Conservation (phyloP, 495 filamentous ascomycete genomes). For the Sphaerosporella brunnea region DNA sequence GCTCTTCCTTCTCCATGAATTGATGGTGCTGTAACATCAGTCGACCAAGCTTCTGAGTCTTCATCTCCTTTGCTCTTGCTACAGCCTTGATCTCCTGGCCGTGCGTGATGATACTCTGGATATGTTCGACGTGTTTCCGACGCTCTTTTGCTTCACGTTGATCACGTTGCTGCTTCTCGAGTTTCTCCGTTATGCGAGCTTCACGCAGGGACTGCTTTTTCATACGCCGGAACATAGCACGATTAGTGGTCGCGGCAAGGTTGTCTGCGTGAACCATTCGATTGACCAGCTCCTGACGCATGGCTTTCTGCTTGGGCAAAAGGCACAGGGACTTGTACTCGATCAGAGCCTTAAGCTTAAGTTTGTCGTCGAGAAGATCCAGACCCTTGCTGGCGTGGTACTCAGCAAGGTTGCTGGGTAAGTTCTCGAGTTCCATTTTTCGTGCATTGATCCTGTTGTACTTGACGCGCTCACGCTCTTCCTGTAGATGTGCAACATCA, state of each 20-base stretch:
- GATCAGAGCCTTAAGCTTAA: slow-evolving; percentile 79
- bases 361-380: slow-evolving; percentile 42
- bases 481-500: slow-evolving; percentile 59
- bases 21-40: slow-evolving; percentile 77
- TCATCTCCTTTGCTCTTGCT: slow-evolving; percentile 33
- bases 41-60: slow-evolving; percentile 68
- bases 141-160: slow-evolving; percentile 84
- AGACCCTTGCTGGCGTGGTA: slow-evolving; percentile 60
- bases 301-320: slow-evolving; percentile 62
- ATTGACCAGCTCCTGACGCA: slow-evolving; percentile 69
- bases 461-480: slow-evolving; percentile 69
- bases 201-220: slow-evolving; percentile 96
- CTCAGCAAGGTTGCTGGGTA: slow-evolving; percentile 63
- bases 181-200: slow-evolving; percentile 89
- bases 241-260: slow-evolving; percentile 84
- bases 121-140: slow-evolving; percentile 84
- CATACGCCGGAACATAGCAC: slow-evolving; percentile 70
- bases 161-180: slow-evolving; percentile 96
- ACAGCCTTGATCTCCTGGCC: slow-evolving; percentile 45
- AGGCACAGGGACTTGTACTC: slow-evolving; percentile 77
- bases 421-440: slow-evolving; percentile 59
- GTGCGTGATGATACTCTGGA: slow-evolving; percentile 54
- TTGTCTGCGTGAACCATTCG: slow-evolving; percentile 89
- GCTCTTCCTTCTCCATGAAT: slow-evolving; percentile 96
- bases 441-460: slow-evolving; percentile 77